These are phyloP conservation scores for Tuber microsphaerosporum DNA, from an alignment of 495 filamentous ascomycete species.

Conservation along the genomic window DNA sequence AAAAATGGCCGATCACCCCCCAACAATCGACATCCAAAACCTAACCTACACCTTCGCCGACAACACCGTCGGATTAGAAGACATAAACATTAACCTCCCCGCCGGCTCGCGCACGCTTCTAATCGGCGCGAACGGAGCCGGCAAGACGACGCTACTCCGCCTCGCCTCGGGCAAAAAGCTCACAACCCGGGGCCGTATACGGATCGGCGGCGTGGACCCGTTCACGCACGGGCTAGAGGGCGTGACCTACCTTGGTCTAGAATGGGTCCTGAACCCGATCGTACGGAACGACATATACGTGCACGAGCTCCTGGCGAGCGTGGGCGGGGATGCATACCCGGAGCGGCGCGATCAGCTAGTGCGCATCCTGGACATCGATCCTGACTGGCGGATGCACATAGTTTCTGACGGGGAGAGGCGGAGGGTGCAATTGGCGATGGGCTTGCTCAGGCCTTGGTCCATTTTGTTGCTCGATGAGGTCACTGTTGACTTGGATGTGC, in stretches of 20 bases:
- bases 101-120: constrained; percentile 78
- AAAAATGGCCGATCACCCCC: constrained; percentile 33
- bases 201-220: constrained; percentile 74
- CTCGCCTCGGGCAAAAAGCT: constrained; percentile 74
- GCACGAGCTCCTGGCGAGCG: constrained; percentile 68
- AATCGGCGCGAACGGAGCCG: constrained; percentile 93
- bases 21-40: constrained; percentile 57
- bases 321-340: constrained; percentile 77
- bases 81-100: constrained; percentile 69
- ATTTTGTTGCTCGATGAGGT: constrained; percentile 92
- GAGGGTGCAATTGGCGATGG: constrained; percentile 93
- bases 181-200: constrained; percentile 63
- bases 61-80: constrained; percentile 60
- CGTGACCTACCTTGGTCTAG: constrained; percentile 86
- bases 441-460: constrained; percentile 83
- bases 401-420: constrained; percentile 86
- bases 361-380: constrained; percentile 81
- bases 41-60: constrained; percentile 88
- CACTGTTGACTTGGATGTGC: constrained; percentile 88
- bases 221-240: constrained; percentile 82
- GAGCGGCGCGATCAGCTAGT: constrained; percentile 79
- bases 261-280: constrained; percentile 98
- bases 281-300: constrained; percentile 93
- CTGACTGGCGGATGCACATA: constrained; percentile 87
- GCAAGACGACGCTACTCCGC: constrained; percentile 92